Evolutionary conservation across 2,329 filamentous ascomycete species (phyloP), one percentile per base, ranked within the genome.

Genomic region (Alternaria gaisen): DNA sequence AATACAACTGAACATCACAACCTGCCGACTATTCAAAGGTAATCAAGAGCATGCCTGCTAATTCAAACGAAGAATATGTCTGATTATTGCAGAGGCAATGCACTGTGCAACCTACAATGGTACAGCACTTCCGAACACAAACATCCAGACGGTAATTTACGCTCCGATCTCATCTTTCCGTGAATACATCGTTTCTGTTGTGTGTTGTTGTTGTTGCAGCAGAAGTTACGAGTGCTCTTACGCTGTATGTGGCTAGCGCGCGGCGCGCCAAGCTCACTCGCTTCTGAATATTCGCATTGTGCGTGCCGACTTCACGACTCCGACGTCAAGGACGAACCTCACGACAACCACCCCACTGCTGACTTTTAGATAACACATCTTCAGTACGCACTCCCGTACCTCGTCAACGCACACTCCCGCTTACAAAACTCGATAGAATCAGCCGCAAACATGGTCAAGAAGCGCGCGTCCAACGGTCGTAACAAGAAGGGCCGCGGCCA

Each of bases 401-500:
- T 38, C 46, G 40, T 34, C 36, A 46, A 40, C 51, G 20, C 41
- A 60, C 28, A 42, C 34, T 53, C 28, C 51, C 43, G 63, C 69
- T 75, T 60, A 77, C 67, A 56, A n/a, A 52, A 52, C 34, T 42
- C 40, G 47, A 51, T 61, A 79, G 77, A 82, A 82, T 82, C 81
- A 83, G 83, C 83, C 83, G 76, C 90, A 80, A 36, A 20, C 80
- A 91, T 90, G 88, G 88, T 90, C 84, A 90, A 91, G 86, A 91
- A 91, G 86, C 85, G 88, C 82, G 87, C 88, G 80, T 88, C 87
- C 84, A 91, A 91, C 88, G 94, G 94, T 84, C 93, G 94, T 84
- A 97, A 98, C 92, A 97, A 97, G 93, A 97, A 97, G 86, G 94
- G 95, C 84, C 93, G 95, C 84, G 95, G 95, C 87, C 94, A 98